A percentile compares a stretch with the other conserved stretches of the same genome.
Conservation (phyloP, 2,329 filamentous ascomycete species). For the Hysterium pulicare region DNA sequence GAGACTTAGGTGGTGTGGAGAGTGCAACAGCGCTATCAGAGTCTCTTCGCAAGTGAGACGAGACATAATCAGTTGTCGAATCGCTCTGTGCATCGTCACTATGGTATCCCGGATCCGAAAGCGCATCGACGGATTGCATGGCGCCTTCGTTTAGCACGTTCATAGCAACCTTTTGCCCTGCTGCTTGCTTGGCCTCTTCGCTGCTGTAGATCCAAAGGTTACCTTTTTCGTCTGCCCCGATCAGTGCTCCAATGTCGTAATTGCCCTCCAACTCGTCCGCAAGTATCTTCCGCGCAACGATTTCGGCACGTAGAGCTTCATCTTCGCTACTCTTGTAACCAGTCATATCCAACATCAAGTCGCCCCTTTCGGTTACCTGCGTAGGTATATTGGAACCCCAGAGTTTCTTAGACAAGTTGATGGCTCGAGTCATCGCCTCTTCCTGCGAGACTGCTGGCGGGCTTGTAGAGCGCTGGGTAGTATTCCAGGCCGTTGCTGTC, state of each 20-base stretch:
- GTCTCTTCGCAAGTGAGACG: constrained; percentile 61
- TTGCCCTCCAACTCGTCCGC: constrained; percentile 90
- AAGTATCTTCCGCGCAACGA: constrained; percentile 88
- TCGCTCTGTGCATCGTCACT: constrained; percentile 74
- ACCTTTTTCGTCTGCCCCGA: constrained; percentile 90
- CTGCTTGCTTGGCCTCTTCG: constrained; percentile 89
- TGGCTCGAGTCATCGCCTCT: constrained; percentile 79
- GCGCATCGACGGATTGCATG: constrained; percentile 68
- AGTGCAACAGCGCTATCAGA: constrained; percentile 67
- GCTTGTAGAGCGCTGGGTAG: constrained; percentile 60
- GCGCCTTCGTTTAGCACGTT: constrained; percentile 50
- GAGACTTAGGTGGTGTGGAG: constrained; percentile 56
- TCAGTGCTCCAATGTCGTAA: constrained; percentile 92
- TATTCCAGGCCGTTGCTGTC: constrained; percentile 35
- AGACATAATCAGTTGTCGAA: constrained; percentile 47
- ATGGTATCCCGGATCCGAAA: constrained; percentile 92
- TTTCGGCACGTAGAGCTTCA: constrained; percentile 84
- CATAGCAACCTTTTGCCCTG: constrained; percentile 61
- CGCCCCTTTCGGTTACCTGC: constrained; percentile 85
- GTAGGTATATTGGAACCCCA: constrained; percentile 89
- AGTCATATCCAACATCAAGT: constrained; percentile 97
- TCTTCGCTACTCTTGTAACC: constrained; percentile 94
- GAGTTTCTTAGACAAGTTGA: constrained; percentile 80
- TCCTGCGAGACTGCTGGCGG: constrained; percentile 68
- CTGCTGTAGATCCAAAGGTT: constrained; percentile 99